A percentile compares a stretch with the other conserved stretches of the same genome.
phyloP scores from a whole-genome alignment of 345 rosid species.

The Gossypium sturtianum region DNA sequence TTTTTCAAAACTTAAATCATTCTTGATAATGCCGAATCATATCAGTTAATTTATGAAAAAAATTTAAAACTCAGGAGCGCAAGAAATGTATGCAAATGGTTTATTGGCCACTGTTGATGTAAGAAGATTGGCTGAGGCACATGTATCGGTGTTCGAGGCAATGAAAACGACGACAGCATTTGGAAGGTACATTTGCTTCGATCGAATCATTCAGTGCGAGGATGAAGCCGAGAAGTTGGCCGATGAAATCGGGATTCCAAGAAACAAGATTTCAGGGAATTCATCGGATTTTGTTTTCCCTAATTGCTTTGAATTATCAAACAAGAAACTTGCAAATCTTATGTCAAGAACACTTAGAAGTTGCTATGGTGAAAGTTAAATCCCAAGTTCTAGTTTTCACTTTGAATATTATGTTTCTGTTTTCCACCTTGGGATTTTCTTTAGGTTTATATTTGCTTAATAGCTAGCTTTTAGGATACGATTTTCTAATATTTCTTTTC shows the following conservation, averaged over 20 bases:
- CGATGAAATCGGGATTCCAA: slow-evolving; percentile 31
- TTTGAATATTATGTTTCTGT: neutral
- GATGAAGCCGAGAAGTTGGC: slow-evolving; percentile 38
- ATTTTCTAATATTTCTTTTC: no score
- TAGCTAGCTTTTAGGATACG: no score
- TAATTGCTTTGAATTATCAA: slow-evolving; percentile 25
- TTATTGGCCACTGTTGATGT: slow-evolving; percentile 45
- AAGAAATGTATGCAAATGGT: slow-evolving; percentile 43
- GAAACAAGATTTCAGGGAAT: slow-evolving; percentile 32
- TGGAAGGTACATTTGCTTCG: slow-evolving; percentile 56
- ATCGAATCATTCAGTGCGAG: slow-evolving; percentile 29
- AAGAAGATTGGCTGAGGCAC: slow-evolving; percentile 50
- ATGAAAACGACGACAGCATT: slow-evolving; percentile 38
- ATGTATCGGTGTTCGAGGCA: slow-evolving; percentile 50
- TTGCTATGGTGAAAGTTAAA: slow-evolving; percentile 22
- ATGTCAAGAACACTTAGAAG: slow-evolving; percentile 36
- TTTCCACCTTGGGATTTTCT: no score
- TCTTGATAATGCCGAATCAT: no score
- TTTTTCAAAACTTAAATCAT: no score
- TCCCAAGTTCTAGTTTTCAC: no score
- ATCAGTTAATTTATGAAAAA: no score
- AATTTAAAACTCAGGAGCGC: slow-evolving; percentile 37
- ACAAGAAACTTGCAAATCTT: slow-evolving; percentile 40
- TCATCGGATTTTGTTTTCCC: neutral
- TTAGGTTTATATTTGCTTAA: neutral